phyloP scores from a whole-genome alignment of 225 moss, liverwort and hornwort genomes.

The Ulota crispa region DNA sequence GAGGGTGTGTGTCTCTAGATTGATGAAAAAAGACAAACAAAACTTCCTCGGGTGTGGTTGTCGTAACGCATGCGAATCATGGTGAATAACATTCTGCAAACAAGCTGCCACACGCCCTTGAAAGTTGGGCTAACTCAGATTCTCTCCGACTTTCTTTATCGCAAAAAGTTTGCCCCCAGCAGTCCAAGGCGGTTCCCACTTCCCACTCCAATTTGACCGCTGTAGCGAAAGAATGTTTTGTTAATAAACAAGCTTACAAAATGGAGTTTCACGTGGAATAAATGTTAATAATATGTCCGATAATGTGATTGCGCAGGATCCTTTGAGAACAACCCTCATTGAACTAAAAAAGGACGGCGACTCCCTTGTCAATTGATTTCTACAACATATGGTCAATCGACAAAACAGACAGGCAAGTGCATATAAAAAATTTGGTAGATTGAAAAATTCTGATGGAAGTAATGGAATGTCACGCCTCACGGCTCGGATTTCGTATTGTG shows the following conservation, averaged over 20 bases:
- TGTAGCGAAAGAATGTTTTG: not conserved
- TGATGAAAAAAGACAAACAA: no score
- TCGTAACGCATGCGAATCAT: not conserved
- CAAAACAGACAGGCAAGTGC: not conserved
- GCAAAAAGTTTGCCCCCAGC: no score
- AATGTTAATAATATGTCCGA: no score
- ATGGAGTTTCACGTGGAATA: not conserved
- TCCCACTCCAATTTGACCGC: not conserved
- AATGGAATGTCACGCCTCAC: not conserved
- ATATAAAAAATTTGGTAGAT: not conserved
- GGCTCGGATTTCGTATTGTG: not conserved
- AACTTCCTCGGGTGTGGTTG: not conserved
- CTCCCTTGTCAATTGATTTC: not conserved
- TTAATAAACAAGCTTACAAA: not conserved
- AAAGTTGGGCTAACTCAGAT: not conserved
- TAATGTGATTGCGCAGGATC: not conserved
- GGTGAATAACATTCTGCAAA: not conserved
- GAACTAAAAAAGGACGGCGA: not conserved
- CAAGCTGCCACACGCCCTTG: not conserved
- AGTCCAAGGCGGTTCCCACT: no score
- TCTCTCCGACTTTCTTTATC: not conserved
- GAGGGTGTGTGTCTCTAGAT: no score
- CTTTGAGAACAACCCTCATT: not conserved
- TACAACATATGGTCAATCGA: not conserved
- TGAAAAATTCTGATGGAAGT: not conserved